phyloP scores from a whole-genome alignment of 1,284 basidiomycete genomes.

The Puccinia horiana region DNA sequence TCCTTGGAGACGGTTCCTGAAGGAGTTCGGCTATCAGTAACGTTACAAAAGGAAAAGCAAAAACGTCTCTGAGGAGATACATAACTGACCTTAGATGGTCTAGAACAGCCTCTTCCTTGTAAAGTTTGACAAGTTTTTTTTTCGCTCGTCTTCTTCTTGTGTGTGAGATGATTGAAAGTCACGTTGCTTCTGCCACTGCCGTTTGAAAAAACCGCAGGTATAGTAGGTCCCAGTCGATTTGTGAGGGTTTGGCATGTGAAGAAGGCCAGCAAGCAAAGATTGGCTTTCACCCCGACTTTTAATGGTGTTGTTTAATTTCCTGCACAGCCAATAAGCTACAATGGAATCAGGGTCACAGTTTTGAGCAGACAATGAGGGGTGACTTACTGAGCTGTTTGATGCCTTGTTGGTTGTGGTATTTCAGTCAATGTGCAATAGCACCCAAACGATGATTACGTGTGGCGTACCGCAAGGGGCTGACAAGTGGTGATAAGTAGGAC shows the following conservation, averaged over 20 bases:
- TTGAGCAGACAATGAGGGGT: not conserved
- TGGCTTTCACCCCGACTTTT: not conserved
- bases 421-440: not conserved
- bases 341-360: no score
- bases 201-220: not conserved
- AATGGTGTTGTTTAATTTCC: not conserved
- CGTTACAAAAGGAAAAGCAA: not conserved
- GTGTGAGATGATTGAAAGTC: not conserved
- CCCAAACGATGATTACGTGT: not conserved
- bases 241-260: not conserved
- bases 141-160: not conserved
- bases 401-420: not conserved
- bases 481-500: not conserved
- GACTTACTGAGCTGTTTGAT: not conserved
- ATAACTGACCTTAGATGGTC: constrained; percentile 2
- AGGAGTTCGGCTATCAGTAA: no score
- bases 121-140: not conserved
- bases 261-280: not conserved
- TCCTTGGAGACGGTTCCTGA: not conserved
- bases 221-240: not conserved
- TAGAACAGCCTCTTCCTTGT: not conserved
- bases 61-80: not conserved
- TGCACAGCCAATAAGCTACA: not conserved
- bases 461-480: constrained; percentile 2
- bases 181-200: not conserved